Conservation (phyloP, 73 alveolate genomes). For the Paramecium pentaurelia region DNA sequence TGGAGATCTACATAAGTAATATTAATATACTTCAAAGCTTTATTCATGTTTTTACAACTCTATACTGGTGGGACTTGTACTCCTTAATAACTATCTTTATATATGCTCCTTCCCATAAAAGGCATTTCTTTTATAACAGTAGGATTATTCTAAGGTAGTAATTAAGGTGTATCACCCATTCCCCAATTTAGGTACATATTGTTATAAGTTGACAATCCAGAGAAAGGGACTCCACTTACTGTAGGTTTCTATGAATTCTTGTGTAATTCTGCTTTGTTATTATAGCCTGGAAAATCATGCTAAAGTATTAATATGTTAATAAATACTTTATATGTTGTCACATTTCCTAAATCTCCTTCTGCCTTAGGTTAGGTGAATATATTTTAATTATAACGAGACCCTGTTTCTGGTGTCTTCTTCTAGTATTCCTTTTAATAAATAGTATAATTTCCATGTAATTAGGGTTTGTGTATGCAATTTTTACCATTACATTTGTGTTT, state of each 20-base stretch:
- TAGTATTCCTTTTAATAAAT: background rate
- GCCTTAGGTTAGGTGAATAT: background rate
- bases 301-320: background rate
- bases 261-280: background rate
- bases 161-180: slow-evolving; percentile 34
- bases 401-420: background rate
- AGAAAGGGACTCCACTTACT: slow-evolving; percentile 11
- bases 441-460: background rate
- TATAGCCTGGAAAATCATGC: slow-evolving; percentile 46
- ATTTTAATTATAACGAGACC: background rate
- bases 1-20: background rate
- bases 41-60: background rate
- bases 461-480: slow-evolving; percentile 26
- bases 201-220: slow-evolving; percentile 43
- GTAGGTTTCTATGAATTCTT: background rate
- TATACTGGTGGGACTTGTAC: background rate
- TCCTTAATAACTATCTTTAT: slow-evolving; percentile 15
- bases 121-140: slow-evolving; percentile 37
- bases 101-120: slow-evolving; percentile 30
- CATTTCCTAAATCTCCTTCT: slow-evolving; percentile 26
- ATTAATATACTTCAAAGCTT: background rate
- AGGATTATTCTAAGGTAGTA: slow-evolving; percentile 6
- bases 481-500: slow-evolving; percentile 33
- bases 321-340: slow-evolving; percentile 14
- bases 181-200: slow-evolving; percentile 49